Conservation (phyloP, 352 stramenopile genomes). For the Phytophthora cajani region DNA sequence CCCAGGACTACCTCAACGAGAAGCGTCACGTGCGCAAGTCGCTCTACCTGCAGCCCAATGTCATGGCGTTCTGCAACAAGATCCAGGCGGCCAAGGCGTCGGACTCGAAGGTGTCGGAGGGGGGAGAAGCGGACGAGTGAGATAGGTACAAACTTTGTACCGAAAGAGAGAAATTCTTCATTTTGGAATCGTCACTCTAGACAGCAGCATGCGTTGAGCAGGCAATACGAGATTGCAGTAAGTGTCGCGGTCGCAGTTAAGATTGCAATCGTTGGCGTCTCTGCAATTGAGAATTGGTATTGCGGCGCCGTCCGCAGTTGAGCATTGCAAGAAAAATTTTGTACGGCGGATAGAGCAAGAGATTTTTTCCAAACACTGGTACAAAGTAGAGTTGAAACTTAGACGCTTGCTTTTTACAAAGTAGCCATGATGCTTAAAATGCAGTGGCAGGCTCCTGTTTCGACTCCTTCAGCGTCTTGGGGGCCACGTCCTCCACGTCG, state of each 20-base stretch:
- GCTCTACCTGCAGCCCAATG: conserved; percentile 90
- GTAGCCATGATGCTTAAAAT: conserved; percentile 14
- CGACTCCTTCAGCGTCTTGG: conserved; percentile 4
- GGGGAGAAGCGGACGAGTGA: conserved; percentile 18
- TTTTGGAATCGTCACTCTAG: no score
- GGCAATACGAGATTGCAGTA: no score
- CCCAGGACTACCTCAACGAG: conserved; percentile 90
- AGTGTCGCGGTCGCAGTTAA: no score
- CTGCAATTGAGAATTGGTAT: no score
- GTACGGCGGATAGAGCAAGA: no score
- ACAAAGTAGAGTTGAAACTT: not conserved
- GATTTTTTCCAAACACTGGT: no score
- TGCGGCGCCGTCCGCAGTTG: no score
- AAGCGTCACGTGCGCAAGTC: conserved; percentile 91
- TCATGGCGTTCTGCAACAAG: conserved; percentile 79
- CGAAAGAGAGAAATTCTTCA: no score
- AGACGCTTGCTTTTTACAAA: not conserved
- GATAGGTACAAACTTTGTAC: not conserved
- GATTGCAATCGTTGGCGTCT: no score
- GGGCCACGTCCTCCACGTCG: conserved; percentile 22
- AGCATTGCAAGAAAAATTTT: no score
- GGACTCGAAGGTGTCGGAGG: conserved; percentile 8
- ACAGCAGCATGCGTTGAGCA: no score
- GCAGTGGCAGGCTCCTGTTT: conserved; percentile 8
- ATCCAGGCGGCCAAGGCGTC: conserved; percentile 36